Evolutionary conservation across 177 flowering plant species (phyloP).

Genomic region (Vitis hybrid): DNA sequence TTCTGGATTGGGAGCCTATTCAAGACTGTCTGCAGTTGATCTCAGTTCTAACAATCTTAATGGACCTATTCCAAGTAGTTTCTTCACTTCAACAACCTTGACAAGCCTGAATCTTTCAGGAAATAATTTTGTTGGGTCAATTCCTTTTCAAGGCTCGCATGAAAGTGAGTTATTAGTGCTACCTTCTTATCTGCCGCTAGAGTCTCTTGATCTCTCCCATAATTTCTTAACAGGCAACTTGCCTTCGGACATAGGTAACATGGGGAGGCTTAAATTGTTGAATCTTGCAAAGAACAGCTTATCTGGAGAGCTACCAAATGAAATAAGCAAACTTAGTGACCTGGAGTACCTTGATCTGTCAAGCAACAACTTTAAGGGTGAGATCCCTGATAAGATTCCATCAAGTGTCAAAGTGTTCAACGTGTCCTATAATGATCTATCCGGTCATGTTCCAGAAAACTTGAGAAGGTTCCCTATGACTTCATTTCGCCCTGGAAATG

Average conservation of each 20-base stretch:
- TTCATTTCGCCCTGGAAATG: conserved; percentile 82
- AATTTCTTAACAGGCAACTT: conserved; percentile 64
- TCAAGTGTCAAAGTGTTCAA: conserved; percentile 49
- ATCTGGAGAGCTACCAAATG: conserved; percentile 73
- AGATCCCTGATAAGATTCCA: conserved; percentile 68
- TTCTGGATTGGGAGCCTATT: conserved; percentile 32
- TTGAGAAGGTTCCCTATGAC: conserved; percentile 50
- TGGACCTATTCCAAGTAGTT: conserved; percentile 68
- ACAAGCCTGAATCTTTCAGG: conserved; percentile 67
- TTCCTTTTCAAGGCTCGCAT: conserved; percentile 64
- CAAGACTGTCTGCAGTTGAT: conserved; percentile 55
- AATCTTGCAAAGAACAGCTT: conserved; percentile 69
- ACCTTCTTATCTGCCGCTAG: conserved; percentile 54
- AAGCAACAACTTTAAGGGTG: conserved; percentile 62
- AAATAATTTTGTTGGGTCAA: conserved; percentile 62
- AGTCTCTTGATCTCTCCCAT: conserved; percentile 82
- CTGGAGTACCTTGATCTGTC: conserved; percentile 85
- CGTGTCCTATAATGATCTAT: conserved; percentile 69
- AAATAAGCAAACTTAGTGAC: conserved; percentile 56
- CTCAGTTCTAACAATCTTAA: conserved; percentile 64
- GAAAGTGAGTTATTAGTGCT: conserved; percentile 51
- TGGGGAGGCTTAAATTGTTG: conserved; percentile 58
- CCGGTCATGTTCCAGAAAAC: conserved; percentile 72
- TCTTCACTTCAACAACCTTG: conserved; percentile 61
- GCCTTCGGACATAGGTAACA: conserved; percentile 64